Percentiles rank a stretch among this genome's conserved stretches.
Conservation (phyloP, 371 early-diverging fungal species). For the Apophysomyces sp. region DNA sequence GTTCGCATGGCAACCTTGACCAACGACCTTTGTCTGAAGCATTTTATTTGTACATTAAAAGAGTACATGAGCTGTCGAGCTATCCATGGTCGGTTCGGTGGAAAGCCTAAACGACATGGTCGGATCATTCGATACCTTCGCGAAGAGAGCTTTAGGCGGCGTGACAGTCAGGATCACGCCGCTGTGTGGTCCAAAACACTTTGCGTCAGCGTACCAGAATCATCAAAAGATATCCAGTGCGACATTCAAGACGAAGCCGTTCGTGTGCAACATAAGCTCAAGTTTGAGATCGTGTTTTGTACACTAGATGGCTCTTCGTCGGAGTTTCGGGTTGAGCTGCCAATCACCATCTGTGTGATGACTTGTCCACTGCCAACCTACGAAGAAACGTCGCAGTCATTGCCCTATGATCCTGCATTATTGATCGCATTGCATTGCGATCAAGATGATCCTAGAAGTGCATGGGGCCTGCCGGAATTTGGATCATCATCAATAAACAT, state of each 20-base stretch:
- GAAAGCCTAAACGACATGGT: background rate
- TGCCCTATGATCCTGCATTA: constrained; percentile 6
- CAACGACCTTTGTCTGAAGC: background rate
- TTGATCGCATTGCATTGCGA: background rate
- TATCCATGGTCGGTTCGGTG: constrained; percentile 1
- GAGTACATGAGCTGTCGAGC: constrained; percentile 19
- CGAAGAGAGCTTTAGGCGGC: constrained; percentile 6
- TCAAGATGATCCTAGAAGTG: background rate
- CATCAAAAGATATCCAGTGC: constrained; percentile 8
- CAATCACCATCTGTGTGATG: constrained; percentile 21
- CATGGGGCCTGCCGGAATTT: background rate
- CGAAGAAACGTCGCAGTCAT: constrained; percentile 21
- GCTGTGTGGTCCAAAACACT: constrained; percentile 5
- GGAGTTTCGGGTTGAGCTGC: constrained; percentile 21
- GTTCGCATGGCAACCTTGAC: background rate
- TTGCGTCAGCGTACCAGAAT: background rate
- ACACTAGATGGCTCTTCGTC: constrained; percentile 22
- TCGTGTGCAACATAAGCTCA: constrained; percentile 23
- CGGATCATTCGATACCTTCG: constrained; percentile 6
- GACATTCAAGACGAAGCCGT: constrained; percentile 31
- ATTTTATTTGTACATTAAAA: background rate
- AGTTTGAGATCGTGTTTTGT: constrained; percentile 21
- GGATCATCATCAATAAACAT: background rate
- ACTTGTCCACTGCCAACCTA: constrained; percentile 23
- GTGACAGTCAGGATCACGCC: background rate